Conservation (phyloP, 345 rosid species). For the Triadica sebifera region DNA sequence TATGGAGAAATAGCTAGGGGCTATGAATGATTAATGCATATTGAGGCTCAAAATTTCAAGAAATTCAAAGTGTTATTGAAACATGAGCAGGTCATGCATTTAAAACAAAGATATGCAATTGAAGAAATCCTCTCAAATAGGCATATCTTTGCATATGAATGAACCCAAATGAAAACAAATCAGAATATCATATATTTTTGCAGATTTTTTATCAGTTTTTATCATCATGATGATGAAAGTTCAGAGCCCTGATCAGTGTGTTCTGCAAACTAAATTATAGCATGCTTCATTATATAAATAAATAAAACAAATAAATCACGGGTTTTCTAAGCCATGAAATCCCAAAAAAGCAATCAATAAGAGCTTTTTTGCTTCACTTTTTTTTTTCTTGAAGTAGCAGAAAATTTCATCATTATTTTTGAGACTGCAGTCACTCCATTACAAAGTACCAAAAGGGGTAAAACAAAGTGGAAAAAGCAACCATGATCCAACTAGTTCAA, state of each 20-base stretch:
- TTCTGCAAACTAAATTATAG: slow-evolving; percentile 33
- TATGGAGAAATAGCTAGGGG: too few relatives aligned
- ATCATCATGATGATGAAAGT: slow-evolving; percentile 38
- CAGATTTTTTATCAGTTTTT: slow-evolving; percentile 24
- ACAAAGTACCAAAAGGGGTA: slow-evolving; percentile 14
- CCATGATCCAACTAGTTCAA: neutral
- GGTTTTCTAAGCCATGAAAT: slow-evolving; percentile 25
- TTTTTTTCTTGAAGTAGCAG: slow-evolving; percentile 24
- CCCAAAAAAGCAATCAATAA: slow-evolving; percentile 6
- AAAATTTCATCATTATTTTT: slow-evolving; percentile 27
- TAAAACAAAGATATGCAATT: too few relatives aligned
- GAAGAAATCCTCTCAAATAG: too few relatives aligned
- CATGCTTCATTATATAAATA: slow-evolving; percentile 24
- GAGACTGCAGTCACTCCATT: slow-evolving; percentile 1
- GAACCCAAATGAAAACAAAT: slow-evolving; percentile 4
- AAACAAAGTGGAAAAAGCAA: neutral
- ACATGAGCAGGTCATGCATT: too few relatives aligned
- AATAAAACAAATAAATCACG: slow-evolving; percentile 12
- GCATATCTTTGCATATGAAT: too few relatives aligned
- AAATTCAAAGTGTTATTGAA: too few relatives aligned
- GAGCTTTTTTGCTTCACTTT: neutral
- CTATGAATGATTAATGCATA: too few relatives aligned
- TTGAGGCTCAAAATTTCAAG: too few relatives aligned
- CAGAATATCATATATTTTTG: slow-evolving; percentile 33
- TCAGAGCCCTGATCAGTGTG: slow-evolving; percentile 40